Conservation (phyloP, 2,329 filamentous ascomycete species). For the Zalaria sp. region DNA sequence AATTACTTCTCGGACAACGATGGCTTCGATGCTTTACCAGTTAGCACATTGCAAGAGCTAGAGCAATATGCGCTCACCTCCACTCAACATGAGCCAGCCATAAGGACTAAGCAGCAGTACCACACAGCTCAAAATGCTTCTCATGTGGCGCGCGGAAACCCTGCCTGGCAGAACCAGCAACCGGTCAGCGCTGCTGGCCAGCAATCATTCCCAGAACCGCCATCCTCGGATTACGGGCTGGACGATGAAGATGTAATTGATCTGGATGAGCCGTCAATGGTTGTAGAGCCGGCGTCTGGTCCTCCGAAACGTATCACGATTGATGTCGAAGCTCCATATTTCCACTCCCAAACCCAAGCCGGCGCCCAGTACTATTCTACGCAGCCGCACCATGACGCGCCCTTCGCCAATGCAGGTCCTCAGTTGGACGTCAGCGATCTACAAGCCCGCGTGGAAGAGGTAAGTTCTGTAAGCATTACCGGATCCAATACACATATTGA, state of each 20-base stretch:
- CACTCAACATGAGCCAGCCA: slow-evolving; percentile 18
- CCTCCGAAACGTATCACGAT: slow-evolving; percentile 2
- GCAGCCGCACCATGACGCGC: background rate
- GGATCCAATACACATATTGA: too few relatives aligned
- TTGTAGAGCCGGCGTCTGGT: slow-evolving; percentile 12
- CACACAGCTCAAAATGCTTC: background rate
- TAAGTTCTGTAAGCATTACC: too few relatives aligned
- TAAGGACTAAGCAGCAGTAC: background rate
- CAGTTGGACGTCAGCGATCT: slow-evolving; percentile 17
- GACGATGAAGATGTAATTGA: slow-evolving; percentile 32
- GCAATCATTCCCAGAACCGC: slow-evolving; percentile 7
- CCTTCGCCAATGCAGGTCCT: background rate
- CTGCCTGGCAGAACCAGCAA: background rate
- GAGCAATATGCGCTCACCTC: slow-evolving; percentile 29
- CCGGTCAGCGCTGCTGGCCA: background rate
- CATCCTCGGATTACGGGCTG: slow-evolving; percentile 29
- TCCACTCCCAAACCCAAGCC: background rate
- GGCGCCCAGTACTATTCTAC: background rate
- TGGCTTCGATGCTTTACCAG: slow-evolving; percentile 30
- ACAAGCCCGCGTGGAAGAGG: slow-evolving; percentile 26
- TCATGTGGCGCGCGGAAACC: background rate
- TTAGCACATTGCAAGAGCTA: slow-evolving; percentile 29
- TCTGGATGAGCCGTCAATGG: slow-evolving; percentile 24
- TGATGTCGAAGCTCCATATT: background rate
- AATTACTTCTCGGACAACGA: slow-evolving; percentile 33